A percentile compares a stretch with the other conserved stretches of the same genome.
phyloP scores from a whole-genome alignment of 148 eudicot species.

The Camellia granthamiana region DNA sequence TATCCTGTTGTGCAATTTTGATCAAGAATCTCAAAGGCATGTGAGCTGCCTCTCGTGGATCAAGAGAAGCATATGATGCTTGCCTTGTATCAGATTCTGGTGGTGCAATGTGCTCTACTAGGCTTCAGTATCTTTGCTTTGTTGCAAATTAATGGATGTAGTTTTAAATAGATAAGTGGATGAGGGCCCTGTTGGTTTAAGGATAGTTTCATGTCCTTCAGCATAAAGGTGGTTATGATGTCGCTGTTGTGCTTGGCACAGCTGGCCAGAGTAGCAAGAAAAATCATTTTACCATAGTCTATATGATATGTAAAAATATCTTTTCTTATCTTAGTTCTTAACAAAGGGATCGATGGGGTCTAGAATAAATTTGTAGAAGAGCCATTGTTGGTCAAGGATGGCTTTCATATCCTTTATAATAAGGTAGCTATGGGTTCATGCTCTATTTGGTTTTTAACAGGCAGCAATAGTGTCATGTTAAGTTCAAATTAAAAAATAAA shows the following conservation, averaged over 20 bases:
- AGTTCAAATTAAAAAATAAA: neutral
- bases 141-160: neutral
- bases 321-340: neutral
- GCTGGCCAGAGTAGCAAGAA: neutral
- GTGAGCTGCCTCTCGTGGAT: neutral
- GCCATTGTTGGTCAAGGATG: neutral
- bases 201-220: neutral
- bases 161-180: neutral
- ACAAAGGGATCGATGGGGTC: neutral
- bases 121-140: neutral
- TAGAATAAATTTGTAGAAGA: neutral
- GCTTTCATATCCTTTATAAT: neutral
- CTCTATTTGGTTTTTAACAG: neutral
- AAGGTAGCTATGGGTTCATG: neutral
- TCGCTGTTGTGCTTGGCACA: neutral
- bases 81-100: neutral
- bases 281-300: neutral
- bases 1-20: neutral
- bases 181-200: neutral
- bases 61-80: conserved; percentile 2
- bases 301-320: neutral
- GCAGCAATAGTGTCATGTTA: neutral
- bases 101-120: neutral
- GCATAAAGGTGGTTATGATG: neutral
- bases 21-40: neutral